A percentile compares a stretch with the other conserved stretches of the same genome.
Evolutionary conservation across 139 green algal genomes (phyloP).

Genomic region (Penium margaritaceum): DNA sequence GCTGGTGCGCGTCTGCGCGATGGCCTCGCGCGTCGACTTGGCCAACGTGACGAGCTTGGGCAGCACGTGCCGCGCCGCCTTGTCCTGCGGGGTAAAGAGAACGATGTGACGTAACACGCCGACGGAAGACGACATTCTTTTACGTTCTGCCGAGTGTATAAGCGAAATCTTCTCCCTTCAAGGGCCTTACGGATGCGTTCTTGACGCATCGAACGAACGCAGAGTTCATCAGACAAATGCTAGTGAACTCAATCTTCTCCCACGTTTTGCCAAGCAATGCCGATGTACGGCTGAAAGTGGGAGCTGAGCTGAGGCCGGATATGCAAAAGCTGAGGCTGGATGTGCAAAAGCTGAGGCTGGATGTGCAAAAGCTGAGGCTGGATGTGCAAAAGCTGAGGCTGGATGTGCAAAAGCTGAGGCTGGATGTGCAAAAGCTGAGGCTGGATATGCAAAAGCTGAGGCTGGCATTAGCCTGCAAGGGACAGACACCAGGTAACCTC

Average conservation of each 20-base stretch:
- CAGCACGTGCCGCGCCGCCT: constrained; percentile 4
- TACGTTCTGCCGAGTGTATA: background rate
- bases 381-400: no score
- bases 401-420: no score
- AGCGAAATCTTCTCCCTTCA: background rate
- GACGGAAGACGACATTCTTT: background rate
- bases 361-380: no score
- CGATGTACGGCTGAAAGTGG: no score
- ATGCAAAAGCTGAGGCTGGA: no score
- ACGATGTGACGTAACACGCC: background rate
- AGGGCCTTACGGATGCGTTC: background rate
- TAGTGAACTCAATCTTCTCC: background rate
- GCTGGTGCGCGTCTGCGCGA: background rate
- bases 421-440: no score
- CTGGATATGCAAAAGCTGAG: no score
- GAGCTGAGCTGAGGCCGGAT: no score
- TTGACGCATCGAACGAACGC: background rate
- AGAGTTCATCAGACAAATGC: background rate
- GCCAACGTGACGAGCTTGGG: constrained; percentile 10
- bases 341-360: no score
- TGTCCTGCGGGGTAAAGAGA: constrained; percentile 15
- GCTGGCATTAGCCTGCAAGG: no score
- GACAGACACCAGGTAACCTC: no score
- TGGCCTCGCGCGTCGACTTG: background rate
- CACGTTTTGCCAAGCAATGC: no score